phyloP scores from a whole-genome alignment of 805 yeast genomes.

The Saccharomycopsis guyanensis region DNA sequence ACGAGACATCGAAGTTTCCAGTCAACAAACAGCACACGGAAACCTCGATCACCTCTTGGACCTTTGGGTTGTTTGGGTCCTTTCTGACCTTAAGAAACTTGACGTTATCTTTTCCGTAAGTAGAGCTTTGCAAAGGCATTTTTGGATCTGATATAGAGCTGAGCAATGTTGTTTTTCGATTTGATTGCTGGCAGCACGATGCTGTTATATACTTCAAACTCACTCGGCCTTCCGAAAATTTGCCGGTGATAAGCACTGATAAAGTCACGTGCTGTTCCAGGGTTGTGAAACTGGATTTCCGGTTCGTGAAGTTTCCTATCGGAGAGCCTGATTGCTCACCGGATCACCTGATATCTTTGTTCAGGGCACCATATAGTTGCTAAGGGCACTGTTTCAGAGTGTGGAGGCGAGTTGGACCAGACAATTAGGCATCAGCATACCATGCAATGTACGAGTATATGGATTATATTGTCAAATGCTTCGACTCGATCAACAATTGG shows the following conservation, averaged over 20 bases:
- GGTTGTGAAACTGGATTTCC: too few species aligned
- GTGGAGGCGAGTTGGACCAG: too few species aligned
- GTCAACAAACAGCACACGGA: conserved; percentile 67
- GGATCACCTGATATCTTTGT: too few species aligned
- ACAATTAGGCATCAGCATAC: too few species aligned
- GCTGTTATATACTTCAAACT: too few species aligned
- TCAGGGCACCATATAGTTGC: too few species aligned
- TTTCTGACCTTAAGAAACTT: conserved; percentile 84
- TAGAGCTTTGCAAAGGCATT: conserved; percentile 35
- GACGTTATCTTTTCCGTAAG: conserved; percentile 91
- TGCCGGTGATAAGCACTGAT: too few species aligned
- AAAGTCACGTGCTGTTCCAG: background rate
- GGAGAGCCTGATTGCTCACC: too few species aligned
- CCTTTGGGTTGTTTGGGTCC: conserved; percentile 61
- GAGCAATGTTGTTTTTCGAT: background rate
- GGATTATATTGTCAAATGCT: conserved; percentile 76
- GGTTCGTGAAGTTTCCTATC: too few species aligned
- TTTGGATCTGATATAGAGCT: background rate
- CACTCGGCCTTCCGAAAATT: too few species aligned
- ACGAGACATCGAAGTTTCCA: conserved; percentile 74
- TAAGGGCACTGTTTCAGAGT: too few species aligned
- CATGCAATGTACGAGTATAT: conserved; percentile 64
- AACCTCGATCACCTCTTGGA: conserved; percentile 81
- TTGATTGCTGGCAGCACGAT: too few species aligned
- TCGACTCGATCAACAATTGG: conserved; percentile 69